These are phyloP conservation scores for Ceratocystis alfenasii DNA, from an alignment of 2,329 filamentous ascomycete genomes.

Conservation along the genomic window DNA sequence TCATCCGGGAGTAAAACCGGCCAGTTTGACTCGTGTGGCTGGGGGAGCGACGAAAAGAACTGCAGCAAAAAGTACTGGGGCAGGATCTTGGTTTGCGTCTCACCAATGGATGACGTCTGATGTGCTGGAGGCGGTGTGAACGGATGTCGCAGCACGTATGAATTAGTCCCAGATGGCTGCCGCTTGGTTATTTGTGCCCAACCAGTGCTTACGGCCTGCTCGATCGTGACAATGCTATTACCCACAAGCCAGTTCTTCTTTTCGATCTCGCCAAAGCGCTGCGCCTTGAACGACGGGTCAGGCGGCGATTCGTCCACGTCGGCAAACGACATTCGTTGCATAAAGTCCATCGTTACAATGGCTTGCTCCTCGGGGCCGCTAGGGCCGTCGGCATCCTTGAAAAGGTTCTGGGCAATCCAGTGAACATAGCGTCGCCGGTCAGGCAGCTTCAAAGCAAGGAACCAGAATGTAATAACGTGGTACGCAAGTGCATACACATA, in stretches of 20 bases:
- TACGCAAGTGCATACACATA: constrained; percentile 92
- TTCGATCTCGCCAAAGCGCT: constrained; percentile 52
- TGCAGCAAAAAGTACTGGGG: constrained; percentile 64
- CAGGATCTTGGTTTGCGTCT: constrained; percentile 49
- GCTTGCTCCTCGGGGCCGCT: constrained; percentile 80
- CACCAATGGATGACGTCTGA: constrained; percentile 33
- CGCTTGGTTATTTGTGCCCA: constrained; percentile 61
- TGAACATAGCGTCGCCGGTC: constrained; percentile 74
- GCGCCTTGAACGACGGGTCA: constrained; percentile 52
- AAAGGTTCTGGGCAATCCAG: constrained; percentile 82
- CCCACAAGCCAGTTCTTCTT: constrained; percentile 62
- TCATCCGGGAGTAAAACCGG: constrained; percentile 64
- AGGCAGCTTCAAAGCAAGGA: constrained; percentile 72
- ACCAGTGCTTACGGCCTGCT: constrained; percentile 54
- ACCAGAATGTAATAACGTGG: constrained; percentile 95
- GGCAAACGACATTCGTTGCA: constrained; percentile 77
- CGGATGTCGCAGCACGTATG: constrained; percentile 48
- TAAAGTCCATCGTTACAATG: constrained; percentile 85
- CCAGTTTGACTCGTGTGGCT: constrained; percentile 46
- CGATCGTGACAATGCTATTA: constrained; percentile 61
- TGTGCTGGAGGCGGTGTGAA: constrained; percentile 47
- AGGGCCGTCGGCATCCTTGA: constrained; percentile 60
- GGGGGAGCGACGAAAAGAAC: constrained; percentile 51
- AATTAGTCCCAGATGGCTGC: constrained; percentile 56
- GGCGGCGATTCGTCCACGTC: constrained; percentile 67